Percentiles rank a stretch among this genome's conserved stretches.
phyloP scores from a whole-genome alignment of 306 rosid species.

The Quercus agrifolia region DNA sequence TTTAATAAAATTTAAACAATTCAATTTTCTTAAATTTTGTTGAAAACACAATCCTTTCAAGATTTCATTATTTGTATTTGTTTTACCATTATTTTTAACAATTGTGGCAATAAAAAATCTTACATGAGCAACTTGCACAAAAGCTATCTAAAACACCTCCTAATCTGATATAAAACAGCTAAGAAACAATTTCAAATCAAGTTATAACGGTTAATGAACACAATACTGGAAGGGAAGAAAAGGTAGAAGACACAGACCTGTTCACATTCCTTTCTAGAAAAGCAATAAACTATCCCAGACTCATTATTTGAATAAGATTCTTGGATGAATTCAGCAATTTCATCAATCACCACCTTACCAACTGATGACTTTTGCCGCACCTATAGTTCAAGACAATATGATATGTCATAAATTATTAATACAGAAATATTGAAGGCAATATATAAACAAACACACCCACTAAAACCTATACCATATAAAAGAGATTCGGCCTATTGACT shows the following conservation, averaged over 20 bases:
- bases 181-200: not conserved
- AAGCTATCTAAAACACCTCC: not conserved
- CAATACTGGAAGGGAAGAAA: conserved; percentile 9
- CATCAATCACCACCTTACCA: conserved; percentile 73
- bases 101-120: not conserved
- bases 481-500: conserved; percentile 87
- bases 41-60: not conserved
- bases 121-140: not conserved
- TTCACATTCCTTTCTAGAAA: conserved; percentile 94
- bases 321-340: conserved; percentile 71
- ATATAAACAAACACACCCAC: not conserved
- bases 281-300: conserved; percentile 94
- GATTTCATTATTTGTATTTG: not conserved
- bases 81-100: not conserved
- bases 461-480: conserved; percentile 59
- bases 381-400: conserved; percentile 37
- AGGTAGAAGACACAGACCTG: conserved; percentile 47
- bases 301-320: conserved; percentile 71
- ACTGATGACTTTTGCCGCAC: conserved; percentile 89
- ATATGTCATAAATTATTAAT: conserved; percentile 3
- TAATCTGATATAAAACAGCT: not conserved
- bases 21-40: not conserved
- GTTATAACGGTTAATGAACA: not conserved
- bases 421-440: conserved; percentile 2
- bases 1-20: not conserved